Base-by-base conservation (phyloP, 257 asterid genomes). In the Craterostigma plantagineum region DNA sequence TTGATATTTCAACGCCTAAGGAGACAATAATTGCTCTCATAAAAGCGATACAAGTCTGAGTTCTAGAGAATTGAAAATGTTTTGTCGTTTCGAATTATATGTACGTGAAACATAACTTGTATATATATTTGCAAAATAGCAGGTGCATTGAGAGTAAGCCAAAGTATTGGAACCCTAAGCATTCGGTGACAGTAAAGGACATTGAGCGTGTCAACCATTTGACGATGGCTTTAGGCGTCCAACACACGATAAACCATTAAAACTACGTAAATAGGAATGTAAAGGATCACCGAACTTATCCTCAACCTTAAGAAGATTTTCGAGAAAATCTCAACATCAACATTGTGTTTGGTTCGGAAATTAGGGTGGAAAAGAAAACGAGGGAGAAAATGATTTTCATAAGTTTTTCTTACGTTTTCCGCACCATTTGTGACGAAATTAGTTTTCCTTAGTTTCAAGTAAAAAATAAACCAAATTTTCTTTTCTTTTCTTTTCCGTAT, bases 71-170 rank as follows among this genome's bases (percentile, higher is more conserved):
- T 43, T 6, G 7, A 7, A 6, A 7, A 11, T 34, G 37, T 34
- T 11, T 6, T 34, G 8, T 7, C 7, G 7, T 34, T 34, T 11
- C 37, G 11, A 34, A 11, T 34, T 6, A 6, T 7, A 11, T 34
- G 11, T 6, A 7, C 37, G 11, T 34, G 11, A 7, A 34, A 34
- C 11, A 6, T 11, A 7, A 34, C 30, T 44, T n/a, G n/a, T n/a
- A n/a, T n/a, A n/a, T n/a, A n/a, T 44, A 18, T 14, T 15, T 56
- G 23, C 10, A 1, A 42, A 41, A 14, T 42, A 18, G 16, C 63
- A 69, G 85, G 69, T 71, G 68, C 56, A 42, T 75, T 8, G 86
- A 75, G 71, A 71, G 77, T 68, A 75, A 75, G 64, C 72, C 81
- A 0, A 63, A 75, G 44, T 61, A 75, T 11, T 75, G 86, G 86